These are phyloP conservation scores for Heliocybe sulcata DNA, from an alignment of 1,284 basidiomycete species.

Conservation along the genomic window DNA sequence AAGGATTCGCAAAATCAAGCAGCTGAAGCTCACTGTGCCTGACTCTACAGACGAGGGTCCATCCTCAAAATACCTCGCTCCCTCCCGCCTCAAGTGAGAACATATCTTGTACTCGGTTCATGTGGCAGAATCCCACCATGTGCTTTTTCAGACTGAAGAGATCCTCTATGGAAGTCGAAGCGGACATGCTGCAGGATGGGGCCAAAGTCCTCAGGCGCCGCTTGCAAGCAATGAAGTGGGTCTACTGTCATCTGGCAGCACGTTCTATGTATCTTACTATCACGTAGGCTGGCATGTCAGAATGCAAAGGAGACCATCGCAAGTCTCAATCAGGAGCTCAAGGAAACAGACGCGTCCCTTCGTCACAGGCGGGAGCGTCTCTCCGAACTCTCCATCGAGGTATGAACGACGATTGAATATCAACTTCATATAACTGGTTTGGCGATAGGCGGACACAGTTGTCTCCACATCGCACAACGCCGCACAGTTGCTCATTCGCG, in stretches of 20 bases:
- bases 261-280: not conserved
- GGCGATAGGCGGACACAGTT: conserved; percentile 2
- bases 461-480: not conserved
- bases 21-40: not conserved
- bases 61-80: not conserved
- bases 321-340: conserved; percentile 6
- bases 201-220: conserved; percentile 13
- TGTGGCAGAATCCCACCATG: not conserved
- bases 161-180: not conserved
- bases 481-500: not conserved
- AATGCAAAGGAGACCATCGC: conserved; percentile 10
- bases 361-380: conserved; percentile 9
- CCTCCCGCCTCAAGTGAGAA: not conserved
- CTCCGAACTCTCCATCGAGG: conserved; percentile 13
- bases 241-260: not conserved
- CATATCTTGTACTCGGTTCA: not conserved
- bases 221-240: conserved; percentile 14
- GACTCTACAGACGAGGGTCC: not conserved
- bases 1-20: not conserved
- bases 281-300: conserved; percentile 10
- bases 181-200: conserved; percentile 6
- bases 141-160: not conserved
- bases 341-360: conserved; percentile 5
- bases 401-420: not conserved
- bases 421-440: not conserved